Evolutionary conservation across 192 early-diverging fungal genomes (phyloP).

Genomic region (Gryganskiella cystojenkinii): DNA sequence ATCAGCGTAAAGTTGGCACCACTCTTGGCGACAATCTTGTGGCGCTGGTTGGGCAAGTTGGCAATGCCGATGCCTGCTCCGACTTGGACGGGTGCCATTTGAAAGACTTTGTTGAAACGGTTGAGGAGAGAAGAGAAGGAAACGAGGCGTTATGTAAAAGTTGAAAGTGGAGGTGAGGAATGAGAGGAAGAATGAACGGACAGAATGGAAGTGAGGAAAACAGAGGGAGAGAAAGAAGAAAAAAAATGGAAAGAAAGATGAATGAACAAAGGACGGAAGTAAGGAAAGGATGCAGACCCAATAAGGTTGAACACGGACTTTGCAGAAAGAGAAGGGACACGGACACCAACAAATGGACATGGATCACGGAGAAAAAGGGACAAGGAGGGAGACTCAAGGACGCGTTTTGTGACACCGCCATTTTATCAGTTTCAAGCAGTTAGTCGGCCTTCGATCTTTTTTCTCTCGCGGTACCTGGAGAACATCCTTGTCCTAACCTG

Average conservation of each 20-base stretch:
- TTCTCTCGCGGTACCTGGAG: no score
- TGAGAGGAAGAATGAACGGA: constrained; percentile 3
- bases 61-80: constrained; percentile 90
- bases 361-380: not conserved
- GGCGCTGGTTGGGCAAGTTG: constrained; percentile 98
- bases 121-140: not conserved
- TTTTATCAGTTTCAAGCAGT: no score
- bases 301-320: no score
- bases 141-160: not conserved
- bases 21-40: constrained; percentile 97
- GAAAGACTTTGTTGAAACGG: constrained; percentile 46
- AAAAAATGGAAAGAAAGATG: not conserved
- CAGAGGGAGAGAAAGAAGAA: not conserved
- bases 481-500: no score
- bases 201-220: not conserved
- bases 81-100: constrained; percentile 33
- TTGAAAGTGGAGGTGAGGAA: not conserved
- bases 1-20: constrained; percentile 96
- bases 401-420: no score
- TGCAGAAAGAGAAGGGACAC: not conserved
- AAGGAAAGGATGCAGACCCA: not conserved
- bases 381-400: not conserved
- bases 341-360: not conserved
- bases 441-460: no score
- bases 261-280: constrained; percentile 3